Evolutionary conservation across 208 protist species (phyloP), one percentile per base, ranked within the genome.

Genomic region (Endotrypanum monterogeii): DNA sequence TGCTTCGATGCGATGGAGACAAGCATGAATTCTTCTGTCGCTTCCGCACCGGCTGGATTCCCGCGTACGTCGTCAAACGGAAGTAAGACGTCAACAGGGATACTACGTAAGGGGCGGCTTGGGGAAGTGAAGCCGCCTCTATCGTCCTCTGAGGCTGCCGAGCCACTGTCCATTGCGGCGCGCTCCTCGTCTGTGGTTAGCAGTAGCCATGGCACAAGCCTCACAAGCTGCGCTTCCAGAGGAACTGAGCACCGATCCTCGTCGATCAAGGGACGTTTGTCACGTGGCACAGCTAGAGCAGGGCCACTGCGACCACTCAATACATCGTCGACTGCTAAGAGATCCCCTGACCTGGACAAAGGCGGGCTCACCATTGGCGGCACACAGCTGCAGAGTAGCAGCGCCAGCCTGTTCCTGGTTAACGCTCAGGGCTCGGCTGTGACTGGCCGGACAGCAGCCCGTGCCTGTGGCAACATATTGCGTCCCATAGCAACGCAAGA

Each of bases 51-150:
- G 1, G 73, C 81, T 16, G 79, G 76, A 1, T 86, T 87, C 39
- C 80, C 81, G 25, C 74, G 79, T 35, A 80, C 67, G 16, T 69
- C 72, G 1, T 41, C 72, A 35, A 89, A 87, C 57, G 68, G 75
- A 5, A 88, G 74, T 54, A 88, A 82, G 50, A 71, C 80, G 20
- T 56, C 66, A 28, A 80, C 66, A 1, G 85, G 85, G 3, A 83
- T 60, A 28, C 71, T 88, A 57, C 82, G 80, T 11, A 81, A 78
- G 37, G 86, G 86, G 0, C 81, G 83, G 8, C 65, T 89, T 63
- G 79, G 65, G 7, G 74, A 69, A 35, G n/a, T 30, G 14, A 74
- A 57, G 16, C 3, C 57, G 16, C 46, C 46, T 7, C 51, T 67
- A 0, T 51, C 51, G 63, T 61, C 56, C 20, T 67, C 65, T 3